These are phyloP conservation scores for Sporothrix curviconia DNA, from an alignment of 2,329 filamentous ascomycete species.

Conservation along the genomic window DNA sequence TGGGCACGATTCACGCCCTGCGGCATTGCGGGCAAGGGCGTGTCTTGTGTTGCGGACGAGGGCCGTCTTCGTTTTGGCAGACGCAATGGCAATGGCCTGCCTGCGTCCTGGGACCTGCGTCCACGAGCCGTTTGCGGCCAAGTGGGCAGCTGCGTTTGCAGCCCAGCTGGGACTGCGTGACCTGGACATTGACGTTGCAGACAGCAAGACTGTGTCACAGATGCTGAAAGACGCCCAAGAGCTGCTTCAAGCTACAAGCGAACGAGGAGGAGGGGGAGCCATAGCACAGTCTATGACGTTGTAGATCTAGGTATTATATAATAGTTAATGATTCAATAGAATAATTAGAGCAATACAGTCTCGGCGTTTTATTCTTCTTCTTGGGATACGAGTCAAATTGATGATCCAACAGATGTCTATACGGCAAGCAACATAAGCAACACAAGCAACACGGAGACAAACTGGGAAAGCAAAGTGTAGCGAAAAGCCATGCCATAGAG, in stretches of 20 bases:
- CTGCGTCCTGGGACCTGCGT: constrained; percentile 15
- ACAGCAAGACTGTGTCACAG: background rate
- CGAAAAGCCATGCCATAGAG: too few relatives aligned
- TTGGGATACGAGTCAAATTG: too few relatives aligned
- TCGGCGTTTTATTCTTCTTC: too few relatives aligned
- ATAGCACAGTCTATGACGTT: too few relatives aligned
- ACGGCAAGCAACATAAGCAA: too few relatives aligned
- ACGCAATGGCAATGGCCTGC: constrained; percentile 7
- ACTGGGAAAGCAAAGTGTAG: too few relatives aligned
- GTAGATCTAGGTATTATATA: too few relatives aligned
- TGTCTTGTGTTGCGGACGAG: constrained; percentile 64
- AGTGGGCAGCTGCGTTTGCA: constrained; percentile 17
- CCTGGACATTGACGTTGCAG: constrained; percentile 12
- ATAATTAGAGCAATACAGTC: too few relatives aligned
- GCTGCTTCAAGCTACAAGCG: background rate
- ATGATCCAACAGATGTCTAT: too few relatives aligned
- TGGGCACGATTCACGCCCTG: constrained; percentile 79
- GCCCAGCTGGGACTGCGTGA: constrained; percentile 13
- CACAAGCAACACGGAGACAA: too few relatives aligned
- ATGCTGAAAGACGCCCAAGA: constrained; percentile 9
- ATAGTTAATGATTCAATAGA: too few relatives aligned
- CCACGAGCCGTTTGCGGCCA: constrained; percentile 13
- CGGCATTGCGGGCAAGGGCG: constrained; percentile 70
- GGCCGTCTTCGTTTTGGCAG: constrained; percentile 17
- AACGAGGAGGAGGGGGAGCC: background rate